A percentile compares a stretch with the other conserved stretches of the same genome.
Evolutionary conservation across 2,329 filamentous ascomycete genomes (phyloP).

Genomic region (Trichoderma semiorbis): DNA sequence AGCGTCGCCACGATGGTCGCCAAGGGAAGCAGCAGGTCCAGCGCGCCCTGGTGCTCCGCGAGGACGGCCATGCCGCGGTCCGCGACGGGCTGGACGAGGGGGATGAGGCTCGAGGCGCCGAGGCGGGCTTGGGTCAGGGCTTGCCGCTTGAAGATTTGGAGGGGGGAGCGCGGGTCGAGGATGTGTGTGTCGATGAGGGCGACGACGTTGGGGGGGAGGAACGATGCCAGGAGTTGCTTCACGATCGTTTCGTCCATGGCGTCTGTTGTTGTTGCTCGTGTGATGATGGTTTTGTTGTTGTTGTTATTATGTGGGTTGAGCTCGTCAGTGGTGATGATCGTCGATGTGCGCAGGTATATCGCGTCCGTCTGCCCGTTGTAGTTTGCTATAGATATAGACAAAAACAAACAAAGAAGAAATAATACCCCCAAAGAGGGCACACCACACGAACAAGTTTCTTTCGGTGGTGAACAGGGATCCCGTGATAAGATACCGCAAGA

Average conservation of each 20-base stretch:
- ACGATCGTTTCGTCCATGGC: constrained; percentile 33
- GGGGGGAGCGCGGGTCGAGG: constrained; percentile 43
- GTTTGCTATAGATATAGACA: not conserved
- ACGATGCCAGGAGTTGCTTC: constrained; percentile 35
- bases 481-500: not conserved
- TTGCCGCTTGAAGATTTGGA: constrained; percentile 40
- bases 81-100: constrained; percentile 42
- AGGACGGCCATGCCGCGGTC: constrained; percentile 37
- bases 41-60: constrained; percentile 34
- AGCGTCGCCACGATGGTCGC: constrained; percentile 50
- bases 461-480: not conserved
- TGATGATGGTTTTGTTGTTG: not conserved
- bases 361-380: not conserved
- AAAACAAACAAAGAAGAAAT: not conserved
- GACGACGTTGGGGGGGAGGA: constrained; percentile 45
- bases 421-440: not conserved
- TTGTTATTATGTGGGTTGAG: not conserved
- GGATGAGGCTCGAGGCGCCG: constrained; percentile 33
- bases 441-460: not conserved
- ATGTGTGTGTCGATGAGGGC: constrained; percentile 46
- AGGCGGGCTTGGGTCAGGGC: constrained; percentile 30
- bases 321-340: not conserved
- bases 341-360: not conserved
- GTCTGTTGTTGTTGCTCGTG: not conserved
- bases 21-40: constrained; percentile 33